Evolutionary conservation across 2,329 filamentous ascomycete genomes (phyloP).

Genomic region (Aspergillus pseudonomiae): DNA sequence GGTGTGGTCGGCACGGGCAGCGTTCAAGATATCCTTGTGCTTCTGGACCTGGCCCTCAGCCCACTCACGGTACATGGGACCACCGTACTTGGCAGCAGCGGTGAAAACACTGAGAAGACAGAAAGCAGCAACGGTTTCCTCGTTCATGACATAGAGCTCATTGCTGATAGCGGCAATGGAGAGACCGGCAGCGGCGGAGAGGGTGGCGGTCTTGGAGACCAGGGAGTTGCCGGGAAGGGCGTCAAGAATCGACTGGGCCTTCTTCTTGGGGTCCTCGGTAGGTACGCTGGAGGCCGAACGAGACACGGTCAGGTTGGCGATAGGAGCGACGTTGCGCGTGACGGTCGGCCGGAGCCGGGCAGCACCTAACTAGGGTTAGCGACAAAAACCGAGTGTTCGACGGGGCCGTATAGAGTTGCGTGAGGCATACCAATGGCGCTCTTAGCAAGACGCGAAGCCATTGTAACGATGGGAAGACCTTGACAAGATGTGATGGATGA

Average conservation of each 20-base stretch:
- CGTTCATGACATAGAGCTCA: slow-evolving; percentile 99
- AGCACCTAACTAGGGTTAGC: slow-evolving; percentile 67
- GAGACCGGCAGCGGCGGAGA: slow-evolving; percentile 87
- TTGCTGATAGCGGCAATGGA: slow-evolving; percentile 97
- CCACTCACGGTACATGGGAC: slow-evolving; percentile 90
- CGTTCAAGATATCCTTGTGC: slow-evolving; percentile 94
- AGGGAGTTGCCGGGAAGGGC: slow-evolving; percentile 88
- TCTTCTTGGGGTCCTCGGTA: slow-evolving; percentile 88
- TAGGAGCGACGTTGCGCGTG: slow-evolving; percentile 73
- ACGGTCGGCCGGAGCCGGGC: slow-evolving; percentile 84
- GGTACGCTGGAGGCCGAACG: slow-evolving; percentile 78
- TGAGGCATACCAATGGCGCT: slow-evolving; percentile 82
- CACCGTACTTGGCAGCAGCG: slow-evolving; percentile 89
- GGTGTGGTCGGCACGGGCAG: slow-evolving; percentile 91
- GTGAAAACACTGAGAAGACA: slow-evolving; percentile 92
- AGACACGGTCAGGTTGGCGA: slow-evolving; percentile 68
- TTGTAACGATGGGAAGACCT: slow-evolving; percentile 69
- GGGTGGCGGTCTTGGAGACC: slow-evolving; percentile 93
- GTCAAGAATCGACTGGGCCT: slow-evolving; percentile 94
- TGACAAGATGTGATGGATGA: slow-evolving; percentile 47
- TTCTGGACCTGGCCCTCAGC: slow-evolving; percentile 85
- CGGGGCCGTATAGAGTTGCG: slow-evolving; percentile 27
- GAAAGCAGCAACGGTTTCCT: slow-evolving; percentile 94
- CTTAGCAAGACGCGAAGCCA: slow-evolving; percentile 97
- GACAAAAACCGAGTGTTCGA: slow-evolving; percentile 27